Base-by-base conservation (phyloP, 441 rosid genomes). In the Populus hybrid region DNA sequence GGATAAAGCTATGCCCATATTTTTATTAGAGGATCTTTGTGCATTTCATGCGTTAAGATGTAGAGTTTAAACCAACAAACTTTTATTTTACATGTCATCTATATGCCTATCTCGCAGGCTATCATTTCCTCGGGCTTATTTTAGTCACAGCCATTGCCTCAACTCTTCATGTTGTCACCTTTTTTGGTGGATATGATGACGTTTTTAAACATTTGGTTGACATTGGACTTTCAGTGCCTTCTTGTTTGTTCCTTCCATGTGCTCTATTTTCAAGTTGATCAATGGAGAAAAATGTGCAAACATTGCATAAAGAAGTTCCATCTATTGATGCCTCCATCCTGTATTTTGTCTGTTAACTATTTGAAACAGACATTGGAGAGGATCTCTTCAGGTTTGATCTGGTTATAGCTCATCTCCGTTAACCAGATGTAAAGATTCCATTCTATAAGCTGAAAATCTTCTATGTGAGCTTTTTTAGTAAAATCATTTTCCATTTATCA, bases 51-150 rank as follows among this genome's bases (percentile, higher is more conserved):
- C 61, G 5, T 54, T 54, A 54, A 5, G 61, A 0, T 54, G 61
- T 54, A 54, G n/a, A 54, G 61, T 54, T 54, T 54, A 54, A 16
- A 54, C 61, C 61, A 54, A 30, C 23, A 11, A 23, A 21, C 28
- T 38, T 3, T 42, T 95, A 88, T 87, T 8, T 38, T 75, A 35
- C 63, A 16, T 16, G n/a, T 54, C 61, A 54, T 54, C n/a, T 54
- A 16, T 16, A 54, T 18, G 21, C 61, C 61, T 54, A 54, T 54
- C n/a, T 1, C 5, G 61, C 8, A 54, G n/a, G 61, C n/a, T 16
- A 54, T 16, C n/a, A 54, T 1, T 77, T 42, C 20, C 20, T 4
- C 67, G 34, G 24, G 54, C 79, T 73, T 59, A 30, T 78, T 77
- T 42, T 42, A 73, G 30, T n/a, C 57, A 14, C 20, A 46, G 20